A percentile compares a stretch with the other conserved stretches of the same genome.
Conservation (phyloP, 2,329 filamentous ascomycete species). For the Dactylonectria estremocensis region DNA sequence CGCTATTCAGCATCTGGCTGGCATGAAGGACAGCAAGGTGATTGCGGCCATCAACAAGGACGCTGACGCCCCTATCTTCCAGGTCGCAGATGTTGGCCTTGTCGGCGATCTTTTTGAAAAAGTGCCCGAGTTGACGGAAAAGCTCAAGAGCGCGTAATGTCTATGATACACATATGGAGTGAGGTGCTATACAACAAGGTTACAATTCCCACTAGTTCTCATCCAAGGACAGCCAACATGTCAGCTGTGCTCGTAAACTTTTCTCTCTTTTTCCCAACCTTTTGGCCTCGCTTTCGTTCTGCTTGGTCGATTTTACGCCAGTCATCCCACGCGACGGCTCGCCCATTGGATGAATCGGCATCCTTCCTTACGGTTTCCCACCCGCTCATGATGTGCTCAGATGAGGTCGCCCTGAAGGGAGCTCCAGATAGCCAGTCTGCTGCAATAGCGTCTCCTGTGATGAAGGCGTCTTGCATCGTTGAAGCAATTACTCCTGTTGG, state of each 20-base stretch:
- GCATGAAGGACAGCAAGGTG: constrained; percentile 99
- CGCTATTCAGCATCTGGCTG: constrained; percentile 97
- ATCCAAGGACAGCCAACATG: constrained; percentile 70
- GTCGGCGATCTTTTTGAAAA: constrained; percentile 97
- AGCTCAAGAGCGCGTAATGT: constrained; percentile 76
- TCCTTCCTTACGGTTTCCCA: constrained; percentile 84
- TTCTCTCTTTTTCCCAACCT: constrained; percentile 83
- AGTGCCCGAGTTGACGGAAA: constrained; percentile 96
- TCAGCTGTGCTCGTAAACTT: constrained; percentile 72
- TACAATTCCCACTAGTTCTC: constrained; percentile 39
- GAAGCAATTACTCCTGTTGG: constrained; percentile 96
- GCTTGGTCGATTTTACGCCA: constrained; percentile 88
- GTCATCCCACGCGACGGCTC: constrained; percentile 83
- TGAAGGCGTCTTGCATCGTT: constrained; percentile 96
- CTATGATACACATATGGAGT: constrained; percentile 38
- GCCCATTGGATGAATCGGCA: constrained; percentile 66
- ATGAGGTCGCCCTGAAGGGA: constrained; percentile 55
- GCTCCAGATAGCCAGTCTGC: constrained; percentile 76
- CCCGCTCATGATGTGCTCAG: constrained; percentile 59
- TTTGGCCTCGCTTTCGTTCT: constrained; percentile 78
- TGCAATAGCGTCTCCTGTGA: constrained; percentile 86
- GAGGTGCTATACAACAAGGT: constrained; percentile 48
- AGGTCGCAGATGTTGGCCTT: constrained; percentile 95
- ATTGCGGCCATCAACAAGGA: constrained; percentile 99
- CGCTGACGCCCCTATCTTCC: constrained; percentile 96